phyloP scores from a whole-genome alignment of 306 rosid genomes.

The Glycine soja region DNA sequence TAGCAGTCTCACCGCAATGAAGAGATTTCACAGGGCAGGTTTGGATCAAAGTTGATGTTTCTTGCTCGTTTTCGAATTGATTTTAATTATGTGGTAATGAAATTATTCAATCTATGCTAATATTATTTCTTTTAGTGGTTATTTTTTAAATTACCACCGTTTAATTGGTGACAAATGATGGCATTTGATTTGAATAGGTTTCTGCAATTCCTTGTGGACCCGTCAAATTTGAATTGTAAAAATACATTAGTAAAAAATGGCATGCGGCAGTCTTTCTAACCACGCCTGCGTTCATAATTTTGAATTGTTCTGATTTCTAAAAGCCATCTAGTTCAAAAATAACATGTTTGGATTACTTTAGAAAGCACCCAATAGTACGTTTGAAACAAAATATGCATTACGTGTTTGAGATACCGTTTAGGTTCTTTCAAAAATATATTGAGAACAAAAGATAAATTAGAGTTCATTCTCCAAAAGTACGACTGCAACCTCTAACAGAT shows the following conservation, averaged over 20 bases:
- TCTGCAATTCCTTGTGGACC: not conserved
- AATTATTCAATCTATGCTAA: not conserved
- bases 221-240: conserved; percentile 1
- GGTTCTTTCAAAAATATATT: too few species aligned
- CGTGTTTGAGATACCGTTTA: too few species aligned
- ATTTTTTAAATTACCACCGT: not conserved
- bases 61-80: not conserved
- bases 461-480: too few species aligned
- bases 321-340: not conserved
- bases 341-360: not conserved
- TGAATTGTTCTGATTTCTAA: not conserved
- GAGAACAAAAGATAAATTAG: too few species aligned
- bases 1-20: not conserved
- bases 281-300: not conserved
- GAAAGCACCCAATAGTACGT: not conserved
- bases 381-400: too few species aligned
- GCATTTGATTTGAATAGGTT: not conserved
- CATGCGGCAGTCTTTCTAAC: not conserved
- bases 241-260: not conserved
- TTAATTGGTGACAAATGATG: not conserved
- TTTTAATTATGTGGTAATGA: not conserved
- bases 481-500: too few species aligned
- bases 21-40: not conserved
- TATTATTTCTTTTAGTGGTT: not conserved
- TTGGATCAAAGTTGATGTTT: not conserved